Base-by-base conservation (phyloP, 305 asterid species). In the Solanum hybrid region DNA sequence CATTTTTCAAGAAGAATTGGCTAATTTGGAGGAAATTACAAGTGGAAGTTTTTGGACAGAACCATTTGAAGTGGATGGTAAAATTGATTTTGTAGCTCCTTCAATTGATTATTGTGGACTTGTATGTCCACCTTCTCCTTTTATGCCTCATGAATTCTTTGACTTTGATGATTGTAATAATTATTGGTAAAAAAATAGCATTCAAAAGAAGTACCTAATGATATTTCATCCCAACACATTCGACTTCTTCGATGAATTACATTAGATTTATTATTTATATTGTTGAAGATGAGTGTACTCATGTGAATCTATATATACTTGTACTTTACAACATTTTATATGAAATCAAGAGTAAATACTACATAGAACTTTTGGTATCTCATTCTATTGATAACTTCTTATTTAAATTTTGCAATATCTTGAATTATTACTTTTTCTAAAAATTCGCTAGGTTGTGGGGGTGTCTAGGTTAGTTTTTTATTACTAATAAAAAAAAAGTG, bases 21-120 rank as follows among this genome's bases (percentile, higher is more conserved):
- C 6, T 22, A 61, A 3, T 20, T 79, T n/a, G 61, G 85, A 27
- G 26, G 73, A 83, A 15, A 45, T 26, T 26, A 77, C 45, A 0
- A 83, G 87, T 33, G 92, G 87, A 17, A 89, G 36, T 24, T 89
- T 91, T 89, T 91, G 92, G 91, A 80, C 90, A 7, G 89, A 91
- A 91, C 90, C 91, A 32, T 89, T 91, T 82, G 29, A 81, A 31
- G 31, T 87, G 17, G 92, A 37, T 31, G 9, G 29, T 87, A 72
- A 11, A 38, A 32, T 22, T 24, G 79, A 38, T 34, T 87, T 36
- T 27, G 26, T 29, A 70, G 38, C 81, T 87, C 82, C 82, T 70
- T 15, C 79, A 87, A 70, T 75, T 87, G 34, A 70, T 36, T 15
- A 77, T 5, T 82, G 9, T 15, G 87, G 36, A 82, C 87, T 82